A percentile compares a stretch with the other conserved stretches of the same genome.
These are phyloP conservation scores for Termitomyces sp. DNA, from an alignment of 768 basidiomycete species.

Conservation along the genomic window DNA sequence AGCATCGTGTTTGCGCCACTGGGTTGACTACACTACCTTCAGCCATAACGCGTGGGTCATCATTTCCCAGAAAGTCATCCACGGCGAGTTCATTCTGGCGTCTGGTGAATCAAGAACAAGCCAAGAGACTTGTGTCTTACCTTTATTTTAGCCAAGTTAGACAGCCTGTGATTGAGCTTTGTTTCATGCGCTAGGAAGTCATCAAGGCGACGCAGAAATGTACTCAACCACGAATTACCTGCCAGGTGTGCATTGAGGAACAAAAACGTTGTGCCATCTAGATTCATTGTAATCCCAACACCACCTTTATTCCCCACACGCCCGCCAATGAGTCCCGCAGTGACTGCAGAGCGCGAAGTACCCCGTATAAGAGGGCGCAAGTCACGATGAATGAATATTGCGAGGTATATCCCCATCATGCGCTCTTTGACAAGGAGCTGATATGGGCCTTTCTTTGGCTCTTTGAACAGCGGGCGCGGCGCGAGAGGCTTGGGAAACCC, in stretches of 20 bases:
- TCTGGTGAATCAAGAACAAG: background rate
- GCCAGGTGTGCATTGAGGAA: conserved; percentile 92
- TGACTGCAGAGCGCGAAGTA: conserved; percentile 78
- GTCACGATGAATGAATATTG: conserved; percentile 72
- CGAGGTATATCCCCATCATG: conserved; percentile 84
- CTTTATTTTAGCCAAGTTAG: conserved; percentile 89
- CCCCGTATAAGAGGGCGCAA: conserved; percentile 61
- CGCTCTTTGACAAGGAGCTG: conserved; percentile 83
- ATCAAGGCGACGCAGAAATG: background rate
- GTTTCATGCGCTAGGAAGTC: conserved; percentile 61
- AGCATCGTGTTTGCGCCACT: background rate
- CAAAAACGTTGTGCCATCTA: conserved; percentile 77
- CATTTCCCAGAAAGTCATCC: conserved; percentile 64
- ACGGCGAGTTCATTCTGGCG: conserved; percentile 66
- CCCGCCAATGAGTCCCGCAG: conserved; percentile 87
- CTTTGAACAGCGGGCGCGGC: conserved; percentile 34
- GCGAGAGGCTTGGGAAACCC: conserved; percentile 37
- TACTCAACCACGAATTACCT: conserved; percentile 34
- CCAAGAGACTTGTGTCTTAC: conserved; percentile 24
- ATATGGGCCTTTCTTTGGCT: conserved; percentile 66
- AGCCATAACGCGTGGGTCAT: conserved; percentile 60
- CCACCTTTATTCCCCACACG: conserved; percentile 91
- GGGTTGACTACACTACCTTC: conserved; percentile 48
- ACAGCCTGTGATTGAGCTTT: conserved; percentile 70
- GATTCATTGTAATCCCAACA: conserved; percentile 83